These are phyloP conservation scores for Glycyrrhiza uralensis DNA, from an alignment of 306 rosid species.

Conservation along the genomic window DNA sequence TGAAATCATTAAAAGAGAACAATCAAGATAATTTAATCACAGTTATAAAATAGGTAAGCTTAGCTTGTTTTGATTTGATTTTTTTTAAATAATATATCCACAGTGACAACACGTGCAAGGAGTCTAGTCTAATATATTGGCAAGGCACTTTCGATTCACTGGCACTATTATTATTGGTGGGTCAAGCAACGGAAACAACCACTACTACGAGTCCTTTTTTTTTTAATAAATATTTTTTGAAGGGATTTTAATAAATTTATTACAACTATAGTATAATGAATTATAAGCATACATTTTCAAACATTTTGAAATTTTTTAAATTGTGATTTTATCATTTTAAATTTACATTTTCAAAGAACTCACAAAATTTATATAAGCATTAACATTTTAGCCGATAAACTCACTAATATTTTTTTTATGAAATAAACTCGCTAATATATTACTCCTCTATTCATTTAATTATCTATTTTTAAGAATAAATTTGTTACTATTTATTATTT, in stretches of 20 bases:
- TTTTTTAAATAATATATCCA: neutral
- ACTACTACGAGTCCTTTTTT: neutral
- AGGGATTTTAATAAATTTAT: neutral
- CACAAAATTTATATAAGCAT: neutral
- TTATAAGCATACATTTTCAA: neutral
- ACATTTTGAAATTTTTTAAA: neutral
- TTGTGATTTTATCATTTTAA: neutral
- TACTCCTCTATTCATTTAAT: too few species aligned
- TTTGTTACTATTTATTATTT: too few species aligned
- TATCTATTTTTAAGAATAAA: too few species aligned
- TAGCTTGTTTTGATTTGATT: neutral
- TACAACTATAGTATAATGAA: neutral
- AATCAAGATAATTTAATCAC: neutral
- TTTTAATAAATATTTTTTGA: too few species aligned
- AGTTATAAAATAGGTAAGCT: neutral
- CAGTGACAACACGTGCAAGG: constrained; percentile 23
- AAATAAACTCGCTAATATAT: too few species aligned
- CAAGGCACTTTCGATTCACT: neutral
- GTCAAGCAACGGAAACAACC: neutral
- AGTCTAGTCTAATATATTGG: neutral
- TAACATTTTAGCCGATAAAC: neutral
- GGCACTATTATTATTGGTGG: neutral
- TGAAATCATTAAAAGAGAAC: neutral
- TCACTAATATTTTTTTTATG: too few species aligned
- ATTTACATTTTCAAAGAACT: neutral